Conservation (phyloP, 345 rosid species). For the Pugionium dolabratum region DNA sequence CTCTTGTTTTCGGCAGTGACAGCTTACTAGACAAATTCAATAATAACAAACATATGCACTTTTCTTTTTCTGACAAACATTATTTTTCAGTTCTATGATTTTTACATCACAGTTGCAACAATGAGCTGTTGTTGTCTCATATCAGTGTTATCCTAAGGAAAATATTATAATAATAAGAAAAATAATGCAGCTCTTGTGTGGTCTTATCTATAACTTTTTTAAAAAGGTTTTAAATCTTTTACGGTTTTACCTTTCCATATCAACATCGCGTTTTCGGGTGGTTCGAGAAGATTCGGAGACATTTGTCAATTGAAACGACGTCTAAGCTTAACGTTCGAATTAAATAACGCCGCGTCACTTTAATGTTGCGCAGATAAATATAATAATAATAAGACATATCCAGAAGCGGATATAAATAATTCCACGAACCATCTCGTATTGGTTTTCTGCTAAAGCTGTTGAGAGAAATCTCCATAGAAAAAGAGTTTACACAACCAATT, state of each 20-base stretch:
- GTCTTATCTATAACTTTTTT: slow-evolving; percentile 25
- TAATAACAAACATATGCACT: neutral
- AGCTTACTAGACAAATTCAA: neutral
- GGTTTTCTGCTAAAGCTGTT: slow-evolving; percentile 7
- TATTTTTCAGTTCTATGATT: neutral
- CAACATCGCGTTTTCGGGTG: slow-evolving; percentile 22
- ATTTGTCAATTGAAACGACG: slow-evolving; percentile 20
- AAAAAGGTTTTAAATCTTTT: neutral
- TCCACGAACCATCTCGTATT: neutral
- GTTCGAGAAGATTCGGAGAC: slow-evolving; percentile 36
- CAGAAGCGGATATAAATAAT: slow-evolving; percentile 36
- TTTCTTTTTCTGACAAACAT: neutral
- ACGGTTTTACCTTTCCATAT: slow-evolving; percentile 11
- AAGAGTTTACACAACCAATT: neutral
- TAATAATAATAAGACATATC: slow-evolving; percentile 24
- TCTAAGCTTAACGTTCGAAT: slow-evolving; percentile 1
- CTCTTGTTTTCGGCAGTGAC: neutral
- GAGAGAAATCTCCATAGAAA: neutral
- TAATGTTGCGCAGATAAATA: neutral
- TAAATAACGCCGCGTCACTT: slow-evolving; percentile 6
- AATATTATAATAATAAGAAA: neutral
- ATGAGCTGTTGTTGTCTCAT: neutral
- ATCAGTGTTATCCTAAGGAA: no score
- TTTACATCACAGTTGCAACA: neutral
- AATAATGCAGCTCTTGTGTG: neutral